These are phyloP conservation scores for Rhododendron molle DNA, from an alignment of 148 eudicot genomes.

Conservation along the genomic window DNA sequence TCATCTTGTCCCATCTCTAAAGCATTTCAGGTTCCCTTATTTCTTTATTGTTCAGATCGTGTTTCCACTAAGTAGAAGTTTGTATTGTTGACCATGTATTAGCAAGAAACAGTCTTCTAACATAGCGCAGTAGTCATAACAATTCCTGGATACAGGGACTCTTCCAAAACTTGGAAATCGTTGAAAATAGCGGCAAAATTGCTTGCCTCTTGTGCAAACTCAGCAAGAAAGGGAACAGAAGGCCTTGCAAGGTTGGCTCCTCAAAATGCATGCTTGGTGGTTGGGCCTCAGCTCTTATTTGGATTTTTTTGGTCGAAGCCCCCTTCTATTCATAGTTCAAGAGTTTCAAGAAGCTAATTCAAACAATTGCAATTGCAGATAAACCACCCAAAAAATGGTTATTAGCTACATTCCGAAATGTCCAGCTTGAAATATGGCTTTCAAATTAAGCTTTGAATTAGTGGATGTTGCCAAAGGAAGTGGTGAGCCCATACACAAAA, in stretches of 20 bases:
- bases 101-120: background rate
- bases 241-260: background rate
- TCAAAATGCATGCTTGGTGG: background rate
- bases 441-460: background rate
- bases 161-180: background rate
- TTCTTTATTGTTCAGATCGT: background rate
- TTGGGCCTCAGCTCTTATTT: background rate
- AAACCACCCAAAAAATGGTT: background rate
- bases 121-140: background rate
- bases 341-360: background rate
- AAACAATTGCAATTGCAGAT: background rate
- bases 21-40: background rate
- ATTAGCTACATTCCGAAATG: background rate
- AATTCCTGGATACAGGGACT: background rate
- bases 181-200: background rate
- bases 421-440: background rate
- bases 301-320: background rate
- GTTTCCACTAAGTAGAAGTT: background rate
- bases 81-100: background rate
- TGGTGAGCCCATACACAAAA: background rate
- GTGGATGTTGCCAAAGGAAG: background rate
- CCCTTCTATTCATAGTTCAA: background rate
- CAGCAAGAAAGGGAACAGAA: background rate
- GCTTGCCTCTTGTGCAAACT: background rate
- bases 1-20: background rate